phyloP scores from a whole-genome alignment of 257 asterid genomes.

The Leptodermis oblonga region DNA sequence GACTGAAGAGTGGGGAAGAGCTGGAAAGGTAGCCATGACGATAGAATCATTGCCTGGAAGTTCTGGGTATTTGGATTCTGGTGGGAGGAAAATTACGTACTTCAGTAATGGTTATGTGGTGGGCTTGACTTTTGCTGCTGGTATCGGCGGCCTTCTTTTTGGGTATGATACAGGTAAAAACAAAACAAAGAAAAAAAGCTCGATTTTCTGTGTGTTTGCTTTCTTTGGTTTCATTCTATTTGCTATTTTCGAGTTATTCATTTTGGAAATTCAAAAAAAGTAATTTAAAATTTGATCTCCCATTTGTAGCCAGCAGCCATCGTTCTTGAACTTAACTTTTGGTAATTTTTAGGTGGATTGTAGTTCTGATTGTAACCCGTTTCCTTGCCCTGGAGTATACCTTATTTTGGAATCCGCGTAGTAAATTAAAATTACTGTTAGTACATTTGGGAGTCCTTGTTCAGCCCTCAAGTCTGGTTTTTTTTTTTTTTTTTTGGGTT shows the following conservation, averaged over 20 bases:
- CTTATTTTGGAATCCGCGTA: no score
- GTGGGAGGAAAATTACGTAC: conserved; percentile 47
- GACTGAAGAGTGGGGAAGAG: no score
- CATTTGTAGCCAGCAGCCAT: neutral
- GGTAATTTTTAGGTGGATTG: neutral
- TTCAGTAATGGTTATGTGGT: conserved; percentile 79
- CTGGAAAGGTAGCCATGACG: no score
- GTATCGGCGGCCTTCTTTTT: conserved; percentile 90
- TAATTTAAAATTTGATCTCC: neutral
- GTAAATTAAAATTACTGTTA: no score
- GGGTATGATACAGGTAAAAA: conserved; percentile 94
- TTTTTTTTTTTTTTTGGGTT: no score
- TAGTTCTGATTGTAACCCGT: neutral
- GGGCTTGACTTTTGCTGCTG: conserved; percentile 76
- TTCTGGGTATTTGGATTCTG: conserved; percentile 48
- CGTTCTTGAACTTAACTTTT: neutral
- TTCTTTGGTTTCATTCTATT: neutral
- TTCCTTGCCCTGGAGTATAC: neutral
- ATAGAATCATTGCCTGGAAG: conserved; percentile 54
- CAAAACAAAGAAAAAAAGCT: no score
- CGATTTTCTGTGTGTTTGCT: no score
- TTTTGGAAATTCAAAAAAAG: neutral
- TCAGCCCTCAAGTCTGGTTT: neutral
- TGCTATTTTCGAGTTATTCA: neutral
- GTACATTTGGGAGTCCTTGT: no score